These are phyloP conservation scores for Schwanniomyces yamadae DNA, from an alignment of 805 yeast species.

Conservation along the genomic window DNA sequence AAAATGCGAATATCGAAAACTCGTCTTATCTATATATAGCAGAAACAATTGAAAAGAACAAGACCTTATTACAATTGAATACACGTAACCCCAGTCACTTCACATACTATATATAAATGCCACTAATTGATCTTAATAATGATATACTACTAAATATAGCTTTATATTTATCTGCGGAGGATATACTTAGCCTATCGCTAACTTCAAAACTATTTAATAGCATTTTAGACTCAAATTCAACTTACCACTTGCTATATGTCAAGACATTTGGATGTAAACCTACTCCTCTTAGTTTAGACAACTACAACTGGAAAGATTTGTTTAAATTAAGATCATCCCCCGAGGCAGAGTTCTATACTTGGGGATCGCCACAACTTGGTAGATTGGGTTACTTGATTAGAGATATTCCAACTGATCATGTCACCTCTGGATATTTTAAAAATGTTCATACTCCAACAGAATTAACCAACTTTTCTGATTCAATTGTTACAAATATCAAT, in stretches of 20 bases:
- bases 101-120: slow-evolving; percentile 9
- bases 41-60: too few relatives aligned
- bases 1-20: too few relatives aligned
- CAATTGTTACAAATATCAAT: slow-evolving; percentile 45
- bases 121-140: slow-evolving; percentile 31
- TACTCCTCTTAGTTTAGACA: slow-evolving; percentile 37
- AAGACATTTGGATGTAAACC: slow-evolving; percentile 47
- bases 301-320: slow-evolving; percentile 51
- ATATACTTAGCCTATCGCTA: slow-evolving; percentile 39
- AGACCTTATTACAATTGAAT: too few relatives aligned
- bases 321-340: slow-evolving; percentile 36
- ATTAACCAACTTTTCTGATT: slow-evolving; percentile 33
- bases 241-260: slow-evolving; percentile 37
- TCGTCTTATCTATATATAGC: too few relatives aligned
- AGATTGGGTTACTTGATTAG: slow-evolving; percentile 45
- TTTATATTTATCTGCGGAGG: slow-evolving; percentile 31
- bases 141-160: slow-evolving; percentile 41
- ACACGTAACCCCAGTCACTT: too few relatives aligned
- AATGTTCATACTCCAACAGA: slow-evolving; percentile 39
- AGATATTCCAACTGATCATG: slow-evolving; percentile 22
- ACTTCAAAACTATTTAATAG: slow-evolving; percentile 38
- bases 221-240: slow-evolving; percentile 27
- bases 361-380: slow-evolving; percentile 49
- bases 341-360: slow-evolving; percentile 43
- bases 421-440: slow-evolving; percentile 17